Base-by-base conservation (phyloP, 768 basidiomycete genomes). In the Suillus fuscotomentosus region DNA sequence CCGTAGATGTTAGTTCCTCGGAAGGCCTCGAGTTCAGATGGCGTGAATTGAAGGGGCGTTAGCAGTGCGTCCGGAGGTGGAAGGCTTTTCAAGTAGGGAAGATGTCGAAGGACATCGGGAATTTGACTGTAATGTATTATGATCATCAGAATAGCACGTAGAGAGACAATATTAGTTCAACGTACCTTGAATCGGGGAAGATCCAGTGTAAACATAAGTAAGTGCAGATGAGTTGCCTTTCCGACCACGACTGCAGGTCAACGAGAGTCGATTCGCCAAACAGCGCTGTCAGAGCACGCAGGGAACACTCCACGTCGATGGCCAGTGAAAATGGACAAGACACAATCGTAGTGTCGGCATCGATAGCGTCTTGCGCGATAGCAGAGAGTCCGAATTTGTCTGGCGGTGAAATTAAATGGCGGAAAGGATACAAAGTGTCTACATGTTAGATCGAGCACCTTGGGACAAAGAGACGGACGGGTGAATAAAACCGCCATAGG, bases 1-100 rank as follows among this genome's bases (percentile, higher is more conserved):
- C 90, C 88, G 67, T 87, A 86, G 3, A 99, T 71, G 73, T 96
- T 96, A 3, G 91, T 91, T 0, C 94, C 95, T 60, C 82, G 80
- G 60, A 97, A 83, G 11, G 87, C 72, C 22, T 85, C 81, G 20
- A 88, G 76, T 72, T 99, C 96, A 17, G 70, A 60, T 0, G 72
- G 55, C 0, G 84, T 84, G 71, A 94, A 97, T 67, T 91, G 87
- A 14, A 95, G 79, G 0, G 95, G 84, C 0, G 95, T 96, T 15
- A 81, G 77, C 0, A 97, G 80, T 60, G 82, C 79, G 2, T 80
- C 75, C 0, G 81, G 56, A 0, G 79, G 34, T 0, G 96, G 96
- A 2, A 97, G 80, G 9, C 83, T 85, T 24, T 83, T 76, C 34
- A 94, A 72, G 73, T 98, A 99, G 3, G 84, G 82, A 31, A 74